Base-by-base conservation (phyloP, 257 asterid species). In the Solanum sejunctum region DNA sequence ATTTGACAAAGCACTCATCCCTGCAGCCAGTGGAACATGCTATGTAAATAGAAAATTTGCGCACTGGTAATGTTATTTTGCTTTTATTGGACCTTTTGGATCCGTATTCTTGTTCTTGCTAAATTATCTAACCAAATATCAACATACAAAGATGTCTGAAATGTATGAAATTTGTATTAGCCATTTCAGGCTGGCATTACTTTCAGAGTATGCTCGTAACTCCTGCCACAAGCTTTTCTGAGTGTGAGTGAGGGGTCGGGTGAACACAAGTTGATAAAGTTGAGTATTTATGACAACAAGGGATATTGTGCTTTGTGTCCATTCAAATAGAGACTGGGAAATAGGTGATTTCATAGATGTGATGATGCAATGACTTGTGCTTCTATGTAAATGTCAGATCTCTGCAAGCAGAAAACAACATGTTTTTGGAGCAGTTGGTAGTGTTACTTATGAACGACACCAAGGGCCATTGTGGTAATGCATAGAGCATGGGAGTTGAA, bases 41-140 rank as follows among this genome's bases (percentile, higher is more conserved):
- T 91, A 94, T 23, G 51, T 87, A 17, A 95, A 91, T 87, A 91
- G 99, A 92, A 97, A 95, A 90, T 85, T 95, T 72, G 97, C 92
- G 28, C 92, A 89, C 85, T 89, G 98, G 98, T 95, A 88, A 88
- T 85, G 54, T 80, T 84, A 16, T 72, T 85, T 18, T 75, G 13
- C 43, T 23, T 82, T 57, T 67, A 28, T 63, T 47, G 82, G 47
- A 56, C 80, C 57, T 28, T 12, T 49, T n/a, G 39, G 52, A 60
- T 51, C 7, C 52, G 6, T 41, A 17, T 82, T 82, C 36, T 43
- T 26, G 26, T 61, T 18, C 82, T 75, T 51, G 23, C 58, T 75
- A 23, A 61, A 75, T 51, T 8, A 49, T 75, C 5, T 21, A 15
- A 49, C 82, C 82, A 49, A 75, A 75, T 23, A 23, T 49, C 61